Conservation (phyloP, 179 eudicot genomes). For the Beta macrorhiza region DNA sequence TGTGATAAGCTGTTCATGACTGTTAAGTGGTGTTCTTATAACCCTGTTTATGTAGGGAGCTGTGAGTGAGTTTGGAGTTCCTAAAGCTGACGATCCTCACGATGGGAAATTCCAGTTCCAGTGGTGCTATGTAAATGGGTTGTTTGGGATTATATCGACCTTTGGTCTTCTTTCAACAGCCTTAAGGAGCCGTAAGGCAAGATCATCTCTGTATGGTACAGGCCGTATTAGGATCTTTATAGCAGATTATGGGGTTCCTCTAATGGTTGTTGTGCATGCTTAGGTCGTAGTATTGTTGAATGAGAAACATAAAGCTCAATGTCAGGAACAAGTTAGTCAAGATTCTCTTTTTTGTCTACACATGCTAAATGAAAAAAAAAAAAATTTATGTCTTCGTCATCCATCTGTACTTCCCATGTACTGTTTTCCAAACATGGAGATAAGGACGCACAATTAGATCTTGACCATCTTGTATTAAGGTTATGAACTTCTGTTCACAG, state of each 20-base stretch:
- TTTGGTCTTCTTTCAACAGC: constrained; percentile 51
- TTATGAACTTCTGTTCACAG: too few relatives aligned
- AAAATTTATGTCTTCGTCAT: too few relatives aligned
- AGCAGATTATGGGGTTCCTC: constrained; percentile 40
- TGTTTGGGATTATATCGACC: constrained; percentile 46
- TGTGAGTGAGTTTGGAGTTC: constrained; percentile 49
- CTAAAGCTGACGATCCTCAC: constrained; percentile 34
- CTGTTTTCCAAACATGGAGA: too few relatives aligned
- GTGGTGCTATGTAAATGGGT: constrained; percentile 56
- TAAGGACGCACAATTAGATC: too few relatives aligned
- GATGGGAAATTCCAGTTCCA: constrained; percentile 43
- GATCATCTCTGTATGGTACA: constrained; percentile 58
- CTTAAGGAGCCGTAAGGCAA: constrained; percentile 54
- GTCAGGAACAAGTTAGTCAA: too few relatives aligned
- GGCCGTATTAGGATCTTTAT: constrained; percentile 43
- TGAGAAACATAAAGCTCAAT: too few relatives aligned
- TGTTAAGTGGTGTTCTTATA: not conserved
- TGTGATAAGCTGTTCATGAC: not conserved
- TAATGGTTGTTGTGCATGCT: too few relatives aligned
- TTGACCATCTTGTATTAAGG: too few relatives aligned
- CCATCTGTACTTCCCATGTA: too few relatives aligned
- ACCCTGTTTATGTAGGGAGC: constrained; percentile 39
- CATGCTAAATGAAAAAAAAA: too few relatives aligned
- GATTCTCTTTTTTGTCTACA: too few relatives aligned
- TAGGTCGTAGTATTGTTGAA: too few relatives aligned